A percentile compares a stretch with the other conserved stretches of the same genome.
Conservation (phyloP, 2,329 filamentous ascomycete genomes). For the Stemphylium beticola region DNA sequence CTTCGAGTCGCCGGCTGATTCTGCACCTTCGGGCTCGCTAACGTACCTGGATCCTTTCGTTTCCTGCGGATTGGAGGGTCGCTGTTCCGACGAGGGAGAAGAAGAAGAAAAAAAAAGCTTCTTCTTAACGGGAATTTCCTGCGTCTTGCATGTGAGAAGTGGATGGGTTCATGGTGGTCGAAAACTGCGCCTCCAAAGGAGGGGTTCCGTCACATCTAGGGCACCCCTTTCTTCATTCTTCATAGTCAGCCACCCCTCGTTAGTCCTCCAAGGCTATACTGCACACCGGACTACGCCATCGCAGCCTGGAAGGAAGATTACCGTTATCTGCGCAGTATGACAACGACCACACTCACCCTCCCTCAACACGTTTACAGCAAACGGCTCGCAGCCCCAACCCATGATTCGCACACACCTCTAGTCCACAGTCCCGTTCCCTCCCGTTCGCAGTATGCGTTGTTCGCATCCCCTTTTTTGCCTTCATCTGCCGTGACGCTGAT, state of each 20-base stretch:
- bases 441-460: constrained; percentile 33
- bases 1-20: constrained; percentile 18
- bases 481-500: background rate
- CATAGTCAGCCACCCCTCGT: no score
- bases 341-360: no score
- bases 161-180: no score
- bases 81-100: background rate
- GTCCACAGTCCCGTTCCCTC: constrained; percentile 32
- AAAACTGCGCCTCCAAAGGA: no score
- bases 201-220: no score
- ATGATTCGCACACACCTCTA: background rate
- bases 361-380: no score
- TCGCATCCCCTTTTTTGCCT: background rate
- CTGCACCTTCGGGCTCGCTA: constrained; percentile 23
- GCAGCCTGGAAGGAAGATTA: no score
- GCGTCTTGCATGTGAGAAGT: no score
- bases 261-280: no score
- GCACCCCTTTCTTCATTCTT: no score
- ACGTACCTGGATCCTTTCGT: background rate
- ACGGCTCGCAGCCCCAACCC: background rate
- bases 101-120: background rate
- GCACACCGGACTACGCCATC: no score
- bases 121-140: constrained; percentile 2
- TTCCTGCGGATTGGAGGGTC: background rate
- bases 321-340: no score